phyloP scores from a whole-genome alignment of 2,329 filamentous ascomycete species.

The Ambrosiella cleistominuta region DNA sequence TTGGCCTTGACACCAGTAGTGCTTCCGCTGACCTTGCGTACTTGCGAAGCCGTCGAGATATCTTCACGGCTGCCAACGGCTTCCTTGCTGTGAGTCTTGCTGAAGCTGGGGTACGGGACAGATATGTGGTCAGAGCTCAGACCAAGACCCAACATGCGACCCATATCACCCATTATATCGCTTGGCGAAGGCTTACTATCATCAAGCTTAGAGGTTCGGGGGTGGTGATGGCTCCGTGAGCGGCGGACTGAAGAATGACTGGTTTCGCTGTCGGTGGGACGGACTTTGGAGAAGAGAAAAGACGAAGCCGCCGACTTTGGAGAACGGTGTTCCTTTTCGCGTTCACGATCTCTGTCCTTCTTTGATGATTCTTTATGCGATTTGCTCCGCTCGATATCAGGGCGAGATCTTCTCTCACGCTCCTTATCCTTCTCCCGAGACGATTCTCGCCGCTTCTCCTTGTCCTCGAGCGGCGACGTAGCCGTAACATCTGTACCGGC shows the following conservation, averaged over 20 bases:
- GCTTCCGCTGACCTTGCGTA: slow-evolving; percentile 16
- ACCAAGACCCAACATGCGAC: slow-evolving; percentile 1
- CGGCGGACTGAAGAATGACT: slow-evolving; percentile 17
- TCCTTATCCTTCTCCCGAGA: slow-evolving; percentile 12
- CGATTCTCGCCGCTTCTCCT: slow-evolving; percentile 9
- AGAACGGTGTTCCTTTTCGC: slow-evolving; percentile 24
- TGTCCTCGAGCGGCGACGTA: slow-evolving; percentile 6
- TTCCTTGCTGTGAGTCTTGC: slow-evolving; percentile 85
- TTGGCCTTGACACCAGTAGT: slow-evolving; percentile 12
- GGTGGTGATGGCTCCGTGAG: slow-evolving; percentile 17
- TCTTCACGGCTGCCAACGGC: slow-evolving; percentile 48
- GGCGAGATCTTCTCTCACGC: slow-evolving; percentile 6
- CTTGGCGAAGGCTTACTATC: not conserved
- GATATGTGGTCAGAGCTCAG: slow-evolving; percentile 29
- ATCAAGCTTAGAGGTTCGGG: slow-evolving; percentile 21
- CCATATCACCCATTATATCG: slow-evolving; percentile 9
- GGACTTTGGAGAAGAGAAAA: slow-evolving; percentile 18
- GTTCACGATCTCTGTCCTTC: slow-evolving; percentile 20
- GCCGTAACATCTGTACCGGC: slow-evolving; percentile 8
- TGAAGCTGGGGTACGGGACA: slow-evolving; percentile 65
- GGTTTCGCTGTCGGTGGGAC: slow-evolving; percentile 24
- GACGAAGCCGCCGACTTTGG: slow-evolving; percentile 19
- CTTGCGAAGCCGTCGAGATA: slow-evolving; percentile 19
- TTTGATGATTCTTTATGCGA: slow-evolving; percentile 21
- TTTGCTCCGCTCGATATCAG: slow-evolving; percentile 15